Conservation (phyloP, 2,329 filamentous ascomycete species). For the Pseudocercospora musae region DNA sequence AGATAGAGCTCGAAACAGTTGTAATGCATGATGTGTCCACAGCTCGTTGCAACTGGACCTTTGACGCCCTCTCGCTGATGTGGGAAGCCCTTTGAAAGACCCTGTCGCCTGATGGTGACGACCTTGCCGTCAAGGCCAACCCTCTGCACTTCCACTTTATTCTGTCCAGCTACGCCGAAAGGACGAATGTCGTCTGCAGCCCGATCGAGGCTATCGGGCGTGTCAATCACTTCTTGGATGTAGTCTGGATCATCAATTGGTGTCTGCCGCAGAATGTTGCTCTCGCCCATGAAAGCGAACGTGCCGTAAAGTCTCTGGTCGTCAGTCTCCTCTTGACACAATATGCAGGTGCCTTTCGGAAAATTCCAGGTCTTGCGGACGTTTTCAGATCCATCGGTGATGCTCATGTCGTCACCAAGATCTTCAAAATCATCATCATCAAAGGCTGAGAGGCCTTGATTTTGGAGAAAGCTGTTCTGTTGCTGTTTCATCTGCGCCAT, state of each 20-base stretch:
- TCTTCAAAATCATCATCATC: constrained; percentile 76
- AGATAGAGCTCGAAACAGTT: constrained; percentile 91
- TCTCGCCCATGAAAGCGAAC: constrained; percentile 85
- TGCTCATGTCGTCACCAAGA: constrained; percentile 61
- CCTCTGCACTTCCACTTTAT: constrained; percentile 73
- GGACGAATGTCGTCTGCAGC: constrained; percentile 80
- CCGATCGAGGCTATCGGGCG: constrained; percentile 77
- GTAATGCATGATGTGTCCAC: constrained; percentile 98
- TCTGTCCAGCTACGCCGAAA: constrained; percentile 87
- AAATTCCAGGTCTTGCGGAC: constrained; percentile 82
- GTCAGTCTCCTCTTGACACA: constrained; percentile 94
- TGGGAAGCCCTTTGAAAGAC: constrained; percentile 85
- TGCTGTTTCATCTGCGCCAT: constrained; percentile 99
- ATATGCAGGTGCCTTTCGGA: constrained; percentile 85
- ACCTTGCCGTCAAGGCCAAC: constrained; percentile 68
- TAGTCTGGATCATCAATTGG: constrained; percentile 77
- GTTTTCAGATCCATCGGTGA: constrained; percentile 58
- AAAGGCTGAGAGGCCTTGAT: constrained; percentile 85
- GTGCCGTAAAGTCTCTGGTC: constrained; percentile 87
- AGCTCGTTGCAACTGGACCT: constrained; percentile 84
- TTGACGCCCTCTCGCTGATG: constrained; percentile 54
- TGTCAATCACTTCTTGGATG: constrained; percentile 75
- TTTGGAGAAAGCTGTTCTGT: constrained; percentile 90
- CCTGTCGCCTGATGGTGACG: constrained; percentile 71
- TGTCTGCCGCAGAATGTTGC: constrained; percentile 81